Percentiles rank a stretch among this genome's conserved stretches.
Evolutionary conservation across 495 filamentous ascomycete genomes (phyloP).

Genomic region (Cercophora newfieldiana): DNA sequence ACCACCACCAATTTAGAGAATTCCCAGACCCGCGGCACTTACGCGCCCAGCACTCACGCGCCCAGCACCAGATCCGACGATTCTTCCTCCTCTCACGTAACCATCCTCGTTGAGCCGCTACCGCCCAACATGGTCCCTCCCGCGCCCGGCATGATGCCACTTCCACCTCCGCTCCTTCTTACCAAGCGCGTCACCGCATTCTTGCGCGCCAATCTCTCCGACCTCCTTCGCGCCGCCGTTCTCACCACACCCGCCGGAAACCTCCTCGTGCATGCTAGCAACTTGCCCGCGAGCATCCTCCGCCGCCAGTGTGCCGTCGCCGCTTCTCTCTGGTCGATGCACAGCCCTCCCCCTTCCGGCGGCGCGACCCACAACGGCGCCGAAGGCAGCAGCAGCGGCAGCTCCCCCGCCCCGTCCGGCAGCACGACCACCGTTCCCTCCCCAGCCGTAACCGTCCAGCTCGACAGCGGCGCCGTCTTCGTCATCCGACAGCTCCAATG

Average conservation of each 20-base stretch:
- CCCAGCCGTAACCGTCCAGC: conserved; percentile 48
- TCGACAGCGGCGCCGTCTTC: conserved; percentile 44
- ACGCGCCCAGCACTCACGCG: neutral
- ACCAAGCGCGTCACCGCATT: conserved; percentile 50
- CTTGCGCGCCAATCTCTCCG: conserved; percentile 47
- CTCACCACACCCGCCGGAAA: conserved; percentile 50
- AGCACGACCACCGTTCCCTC: neutral
- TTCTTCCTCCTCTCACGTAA: neutral
- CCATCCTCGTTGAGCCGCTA: neutral
- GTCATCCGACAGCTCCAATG: conserved; percentile 49
- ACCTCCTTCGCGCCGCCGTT: conserved; percentile 42
- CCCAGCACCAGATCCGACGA: neutral
- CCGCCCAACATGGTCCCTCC: conserved; percentile 4
- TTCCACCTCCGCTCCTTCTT: conserved; percentile 48
- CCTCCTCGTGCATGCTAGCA: conserved; percentile 50
- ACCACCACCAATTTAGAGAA: too few relatives aligned
- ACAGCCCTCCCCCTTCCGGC: conserved; percentile 26
- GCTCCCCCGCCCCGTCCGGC: conserved; percentile 12
- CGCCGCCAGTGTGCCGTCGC: conserved; percentile 51
- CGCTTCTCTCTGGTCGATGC: conserved; percentile 46
- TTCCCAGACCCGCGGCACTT: too few relatives aligned
- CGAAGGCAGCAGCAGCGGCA: conserved; percentile 5
- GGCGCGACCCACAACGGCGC: conserved; percentile 13
- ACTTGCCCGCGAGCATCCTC: conserved; percentile 41
- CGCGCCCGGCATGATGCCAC: neutral